Base-by-base conservation (phyloP, 176 grass and related monocot genomes). In the Pontederia crassipes region DNA sequence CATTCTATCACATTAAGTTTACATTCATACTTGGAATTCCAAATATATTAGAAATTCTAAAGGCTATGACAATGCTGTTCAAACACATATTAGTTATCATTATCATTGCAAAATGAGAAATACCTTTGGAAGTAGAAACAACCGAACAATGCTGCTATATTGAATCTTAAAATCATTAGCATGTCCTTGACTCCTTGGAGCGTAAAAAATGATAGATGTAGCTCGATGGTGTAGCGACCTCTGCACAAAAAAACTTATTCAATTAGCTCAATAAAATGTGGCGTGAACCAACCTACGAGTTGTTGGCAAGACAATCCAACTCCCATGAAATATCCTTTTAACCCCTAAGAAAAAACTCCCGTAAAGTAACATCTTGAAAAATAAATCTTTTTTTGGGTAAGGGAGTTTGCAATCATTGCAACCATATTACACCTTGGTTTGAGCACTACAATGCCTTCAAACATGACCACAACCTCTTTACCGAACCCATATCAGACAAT, bases 121-220 rank as follows among this genome's bases (percentile, higher is more conserved):
- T 77, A 90, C 91, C 91, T 96, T 97, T 62, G 92, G 87, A 28
- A 97, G 72, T 62, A 90, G 78, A 77, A 91, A 96, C 26, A 96
- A 83, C 11, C 83, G 83, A 59, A 90, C 69, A 76, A 96, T 74
- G 90, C 83, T 96, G 72, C 83, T 75, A 80, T 88, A 96, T 59
- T 85, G 92, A 59, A 96, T 96, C 78, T 96, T 96, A 83, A 96
- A 96, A 85, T 96, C 92, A 85, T 70, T 96, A 55, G 83, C 92
- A 69, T 87, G 83, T n/a, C n/a, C n/a, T n/a, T n/a, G n/a, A n/a
- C n/a, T 66, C 86, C 92, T 75, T 96, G 92, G 28, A 90, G 83
- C 14, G 78, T 73, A 28, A 96, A 82, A 66, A 96, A 96, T 66
- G 83, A 88, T 48, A 82, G 24, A 51, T 90, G 83, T 73, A 96